Evolutionary conservation across 371 early-diverging fungal species (phyloP).

Genomic region (Zopfochytrium polystomum): DNA sequence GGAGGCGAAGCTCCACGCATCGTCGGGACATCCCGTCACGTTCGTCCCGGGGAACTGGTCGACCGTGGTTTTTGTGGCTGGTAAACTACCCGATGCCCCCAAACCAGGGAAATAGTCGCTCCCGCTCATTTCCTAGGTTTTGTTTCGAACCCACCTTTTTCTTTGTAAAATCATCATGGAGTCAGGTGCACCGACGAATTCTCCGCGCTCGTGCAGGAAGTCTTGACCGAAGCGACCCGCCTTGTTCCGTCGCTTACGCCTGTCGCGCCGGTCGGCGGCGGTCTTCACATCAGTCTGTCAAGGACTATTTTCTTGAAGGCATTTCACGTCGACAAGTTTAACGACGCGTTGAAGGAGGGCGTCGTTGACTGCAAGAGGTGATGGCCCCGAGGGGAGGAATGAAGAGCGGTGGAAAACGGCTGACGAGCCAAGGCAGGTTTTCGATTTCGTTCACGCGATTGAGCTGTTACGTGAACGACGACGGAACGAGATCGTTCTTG

Average conservation of each 20-base stretch:
- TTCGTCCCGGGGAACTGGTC: conserved; percentile 40
- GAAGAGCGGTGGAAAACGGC: too few relatives aligned
- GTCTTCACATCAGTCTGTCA: conserved; percentile 39
- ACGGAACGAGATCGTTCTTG: conserved; percentile 28
- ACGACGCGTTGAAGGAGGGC: conserved; percentile 20
- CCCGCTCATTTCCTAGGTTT: too few relatives aligned
- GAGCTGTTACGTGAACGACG: conserved; percentile 32
- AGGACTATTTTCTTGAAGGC: conserved; percentile 37
- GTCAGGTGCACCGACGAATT: conserved; percentile 24
- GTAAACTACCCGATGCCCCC: neutral
- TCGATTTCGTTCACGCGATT: conserved; percentile 15
- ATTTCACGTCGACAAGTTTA: conserved; percentile 40
- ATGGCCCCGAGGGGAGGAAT: too few relatives aligned
- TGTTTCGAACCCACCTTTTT: too few relatives aligned
- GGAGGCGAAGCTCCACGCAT: conserved; percentile 7
- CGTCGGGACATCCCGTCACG: conserved; percentile 1
- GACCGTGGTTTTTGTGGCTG: conserved; percentile 26
- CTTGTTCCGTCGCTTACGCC: conserved; percentile 3
- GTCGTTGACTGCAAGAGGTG: too few relatives aligned
- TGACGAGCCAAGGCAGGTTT: too few relatives aligned
- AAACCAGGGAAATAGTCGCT: too few relatives aligned
- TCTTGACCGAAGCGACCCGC: neutral
- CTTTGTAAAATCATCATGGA: neutral
- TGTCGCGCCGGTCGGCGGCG: conserved; percentile 10
- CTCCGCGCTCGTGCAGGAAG: neutral